Evolutionary conservation across 2,329 filamentous ascomycete genomes (phyloP).

Genomic region (Monilinia polystroma): DNA sequence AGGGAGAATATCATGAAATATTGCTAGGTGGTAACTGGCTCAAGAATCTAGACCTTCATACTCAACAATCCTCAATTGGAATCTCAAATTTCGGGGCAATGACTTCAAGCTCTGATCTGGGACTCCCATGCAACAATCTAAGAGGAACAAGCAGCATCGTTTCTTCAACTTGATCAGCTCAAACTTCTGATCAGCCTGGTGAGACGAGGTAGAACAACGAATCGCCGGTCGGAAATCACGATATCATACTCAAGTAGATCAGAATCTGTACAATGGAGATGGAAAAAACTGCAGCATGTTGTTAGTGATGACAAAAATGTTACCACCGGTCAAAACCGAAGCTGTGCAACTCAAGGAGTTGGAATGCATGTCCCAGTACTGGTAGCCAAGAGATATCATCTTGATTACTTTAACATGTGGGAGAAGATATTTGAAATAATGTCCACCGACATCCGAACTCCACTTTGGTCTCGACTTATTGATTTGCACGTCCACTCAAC

Average conservation of each 20-base stretch:
- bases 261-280: neutral
- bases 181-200: too few species aligned
- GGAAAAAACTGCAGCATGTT: neutral
- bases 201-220: neutral
- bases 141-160: too few species aligned
- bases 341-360: neutral
- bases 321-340: neutral
- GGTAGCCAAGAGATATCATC: neutral
- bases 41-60: neutral
- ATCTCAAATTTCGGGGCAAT: too few species aligned
- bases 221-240: neutral
- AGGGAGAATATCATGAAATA: neutral
- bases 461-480: conserved; percentile 4
- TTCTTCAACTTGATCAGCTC: neutral
- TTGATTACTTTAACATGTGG: neutral
- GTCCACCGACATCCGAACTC: neutral
- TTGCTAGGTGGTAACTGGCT: neutral
- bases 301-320: neutral
- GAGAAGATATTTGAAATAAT: neutral
- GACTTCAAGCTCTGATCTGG: too few species aligned
- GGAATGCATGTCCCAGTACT: neutral
- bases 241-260: neutral
- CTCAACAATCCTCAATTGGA: neutral
- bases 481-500: neutral
- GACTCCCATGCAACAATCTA: too few species aligned